Evolutionary conservation across 2,329 filamentous ascomycete species (phyloP).

Genomic region (Ascochyta lentis): DNA sequence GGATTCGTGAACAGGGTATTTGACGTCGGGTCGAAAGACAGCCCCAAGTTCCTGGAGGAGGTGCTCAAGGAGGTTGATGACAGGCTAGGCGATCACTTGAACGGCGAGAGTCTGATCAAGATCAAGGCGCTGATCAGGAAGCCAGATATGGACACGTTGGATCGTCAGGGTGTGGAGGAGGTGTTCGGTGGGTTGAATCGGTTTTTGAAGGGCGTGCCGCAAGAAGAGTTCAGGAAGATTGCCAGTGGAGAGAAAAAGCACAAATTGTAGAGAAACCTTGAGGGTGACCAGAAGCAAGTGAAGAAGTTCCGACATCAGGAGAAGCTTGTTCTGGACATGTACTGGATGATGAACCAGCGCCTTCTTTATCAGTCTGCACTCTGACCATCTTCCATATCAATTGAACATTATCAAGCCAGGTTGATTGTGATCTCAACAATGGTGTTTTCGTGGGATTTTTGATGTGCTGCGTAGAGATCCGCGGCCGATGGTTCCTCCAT

Average conservation of each 20-base stretch:
- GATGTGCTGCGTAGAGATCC: too few relatives aligned
- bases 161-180: conserved; percentile 80
- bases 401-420: too few relatives aligned
- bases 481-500: too few relatives aligned
- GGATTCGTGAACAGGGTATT: conserved; percentile 91
- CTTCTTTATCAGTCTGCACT: too few relatives aligned
- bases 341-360: too few relatives aligned
- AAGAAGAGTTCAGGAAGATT: conserved; percentile 86
- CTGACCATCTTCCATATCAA: too few relatives aligned
- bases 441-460: too few relatives aligned
- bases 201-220: conserved; percentile 80
- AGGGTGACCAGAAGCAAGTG: too few relatives aligned
- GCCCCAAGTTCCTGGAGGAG: conserved; percentile 68
- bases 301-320: too few relatives aligned
- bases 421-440: too few relatives aligned
- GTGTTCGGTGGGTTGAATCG: conserved; percentile 84
- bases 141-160: conserved; percentile 74
- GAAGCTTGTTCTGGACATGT: too few relatives aligned
- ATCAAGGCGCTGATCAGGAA: conserved; percentile 85
- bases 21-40: conserved; percentile 64
- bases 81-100: conserved; percentile 78
- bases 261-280: conserved; percentile 68
- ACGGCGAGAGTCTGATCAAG: conserved; percentile 76
- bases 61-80: conserved; percentile 85
- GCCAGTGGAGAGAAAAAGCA: conserved; percentile 91